Conservation (phyloP, 1,284 basidiomycete genomes). For the Termitomyces sp. region DNA sequence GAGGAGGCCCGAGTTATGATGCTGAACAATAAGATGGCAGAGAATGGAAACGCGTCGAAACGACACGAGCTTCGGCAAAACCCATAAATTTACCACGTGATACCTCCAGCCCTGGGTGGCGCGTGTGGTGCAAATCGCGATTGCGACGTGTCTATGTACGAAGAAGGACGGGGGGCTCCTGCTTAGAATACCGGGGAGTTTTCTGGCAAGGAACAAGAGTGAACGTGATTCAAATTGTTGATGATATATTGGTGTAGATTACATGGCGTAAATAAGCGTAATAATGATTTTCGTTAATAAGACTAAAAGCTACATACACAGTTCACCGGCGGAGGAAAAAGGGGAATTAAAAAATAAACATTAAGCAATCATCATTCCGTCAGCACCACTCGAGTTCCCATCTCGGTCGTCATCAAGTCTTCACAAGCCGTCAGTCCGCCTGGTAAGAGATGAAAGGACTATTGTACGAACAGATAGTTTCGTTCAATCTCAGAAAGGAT, state of each 20-base stretch:
- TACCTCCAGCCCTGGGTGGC: background rate
- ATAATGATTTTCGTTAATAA: slow-evolving; percentile 13
- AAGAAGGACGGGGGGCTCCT: background rate
- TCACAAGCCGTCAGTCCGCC: slow-evolving; percentile 18
- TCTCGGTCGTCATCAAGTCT: slow-evolving; percentile 75
- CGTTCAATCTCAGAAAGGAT: slow-evolving; percentile 85
- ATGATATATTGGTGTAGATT: slow-evolving; percentile 10
- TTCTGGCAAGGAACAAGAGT: background rate
- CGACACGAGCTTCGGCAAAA: background rate
- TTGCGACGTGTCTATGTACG: background rate
- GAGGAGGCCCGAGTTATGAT: background rate
- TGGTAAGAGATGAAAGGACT: background rate
- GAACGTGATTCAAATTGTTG: background rate
- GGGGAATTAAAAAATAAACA: slow-evolving; percentile 9
- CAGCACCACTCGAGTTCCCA: slow-evolving; percentile 47
- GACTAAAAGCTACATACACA: slow-evolving; percentile 16
- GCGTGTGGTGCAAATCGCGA: background rate
- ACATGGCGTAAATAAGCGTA: slow-evolving; percentile 14
- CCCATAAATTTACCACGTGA: background rate
- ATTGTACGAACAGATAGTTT: slow-evolving; percentile 66
- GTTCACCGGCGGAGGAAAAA: background rate
- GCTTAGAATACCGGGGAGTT: background rate
- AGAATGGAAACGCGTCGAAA: background rate
- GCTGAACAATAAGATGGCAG: background rate
- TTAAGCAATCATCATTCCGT: slow-evolving; percentile 48